A percentile compares a stretch with the other conserved stretches of the same genome.
Evolutionary conservation across 306 rosid genomes (phyloP).

Genomic region (Acacia confusa): DNA sequence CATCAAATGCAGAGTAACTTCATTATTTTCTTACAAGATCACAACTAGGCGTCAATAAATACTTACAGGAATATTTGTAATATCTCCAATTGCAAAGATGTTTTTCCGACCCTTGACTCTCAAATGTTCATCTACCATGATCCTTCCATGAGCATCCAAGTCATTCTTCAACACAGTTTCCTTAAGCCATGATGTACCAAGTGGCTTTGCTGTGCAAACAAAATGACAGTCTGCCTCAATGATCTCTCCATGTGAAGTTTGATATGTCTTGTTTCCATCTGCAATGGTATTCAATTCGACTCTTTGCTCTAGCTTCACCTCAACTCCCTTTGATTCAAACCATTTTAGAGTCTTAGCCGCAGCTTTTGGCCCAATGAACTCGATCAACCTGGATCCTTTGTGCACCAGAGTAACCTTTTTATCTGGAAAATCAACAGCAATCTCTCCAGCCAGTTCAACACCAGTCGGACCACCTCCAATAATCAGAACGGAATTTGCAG

Average conservation of each 20-base stretch:
- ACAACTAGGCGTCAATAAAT: conserved; percentile 7
- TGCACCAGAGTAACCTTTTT: conserved; percentile 71
- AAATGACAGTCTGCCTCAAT: conserved; percentile 70
- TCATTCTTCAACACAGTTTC: conserved; percentile 48
- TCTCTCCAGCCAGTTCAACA: conserved; percentile 90
- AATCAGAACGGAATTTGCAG: conserved; percentile 66
- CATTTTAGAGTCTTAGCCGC: conserved; percentile 53
- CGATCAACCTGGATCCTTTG: conserved; percentile 68
- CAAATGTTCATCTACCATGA: conserved; percentile 64
- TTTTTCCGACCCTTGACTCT: conserved; percentile 63
- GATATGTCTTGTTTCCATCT: conserved; percentile 48
- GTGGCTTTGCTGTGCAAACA: conserved; percentile 59
- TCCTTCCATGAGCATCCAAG: conserved; percentile 60
- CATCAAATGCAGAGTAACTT: background rate
- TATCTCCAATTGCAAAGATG: conserved; percentile 84
- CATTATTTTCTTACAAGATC: conserved; percentile 14
- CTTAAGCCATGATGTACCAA: conserved; percentile 71
- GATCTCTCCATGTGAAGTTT: conserved; percentile 60
- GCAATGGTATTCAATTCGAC: conserved; percentile 42
- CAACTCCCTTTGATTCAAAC: conserved; percentile 63
- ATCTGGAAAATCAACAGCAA: conserved; percentile 67
- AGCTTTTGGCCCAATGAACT: conserved; percentile 80
- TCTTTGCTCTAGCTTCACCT: conserved; percentile 58
- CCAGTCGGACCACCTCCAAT: conserved; percentile 96
- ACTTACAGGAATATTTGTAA: conserved; percentile 73